phyloP scores from a whole-genome alignment of 1,284 basidiomycete genomes.

The Trichosporon sp. region DNA sequence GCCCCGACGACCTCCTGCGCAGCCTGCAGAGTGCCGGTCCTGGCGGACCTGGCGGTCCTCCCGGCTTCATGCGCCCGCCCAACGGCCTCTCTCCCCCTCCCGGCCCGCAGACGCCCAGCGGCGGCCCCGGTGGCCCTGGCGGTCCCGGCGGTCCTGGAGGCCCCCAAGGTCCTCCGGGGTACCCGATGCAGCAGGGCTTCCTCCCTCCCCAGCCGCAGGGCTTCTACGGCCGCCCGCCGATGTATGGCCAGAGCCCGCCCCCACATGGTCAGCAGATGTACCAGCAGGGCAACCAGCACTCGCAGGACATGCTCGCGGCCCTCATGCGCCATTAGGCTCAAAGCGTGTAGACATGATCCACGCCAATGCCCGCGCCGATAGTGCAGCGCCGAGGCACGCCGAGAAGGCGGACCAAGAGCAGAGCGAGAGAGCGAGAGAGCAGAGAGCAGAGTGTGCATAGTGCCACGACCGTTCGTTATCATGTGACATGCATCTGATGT shows the following conservation, averaged over 20 bases:
- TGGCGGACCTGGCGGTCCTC: not conserved
- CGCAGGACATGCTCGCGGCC: constrained; percentile 50
- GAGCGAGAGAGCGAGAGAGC: not conserved
- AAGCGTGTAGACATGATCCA: constrained; percentile 27
- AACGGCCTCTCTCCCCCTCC: constrained; percentile 16
- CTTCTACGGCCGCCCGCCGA: constrained; percentile 25
- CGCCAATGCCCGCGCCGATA: not conserved
- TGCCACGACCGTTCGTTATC: constrained; percentile 12
- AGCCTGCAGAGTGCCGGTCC: constrained; percentile 26
- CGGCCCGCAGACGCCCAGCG: not conserved
- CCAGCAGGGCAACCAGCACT: constrained; percentile 18
- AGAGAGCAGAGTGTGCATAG: constrained; percentile 11
- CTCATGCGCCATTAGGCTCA: constrained; percentile 32
- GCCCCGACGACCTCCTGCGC: constrained; percentile 35
- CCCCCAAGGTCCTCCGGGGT: constrained; percentile 22
- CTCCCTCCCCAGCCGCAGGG: constrained; percentile 29
- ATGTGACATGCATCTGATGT: constrained; percentile 26
- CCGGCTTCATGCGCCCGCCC: constrained; percentile 27
- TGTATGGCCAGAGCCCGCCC: constrained; percentile 13
- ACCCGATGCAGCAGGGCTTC: constrained; percentile 30
- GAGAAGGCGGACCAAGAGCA: not conserved
- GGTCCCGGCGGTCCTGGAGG: constrained; percentile 13
- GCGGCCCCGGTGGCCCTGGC: not conserved
- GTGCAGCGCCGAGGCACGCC: too few species aligned
- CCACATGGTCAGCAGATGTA: constrained; percentile 22